phyloP scores from a whole-genome alignment of 129 eudicot genomes.

The Smallanthus sonchifolius region DNA sequence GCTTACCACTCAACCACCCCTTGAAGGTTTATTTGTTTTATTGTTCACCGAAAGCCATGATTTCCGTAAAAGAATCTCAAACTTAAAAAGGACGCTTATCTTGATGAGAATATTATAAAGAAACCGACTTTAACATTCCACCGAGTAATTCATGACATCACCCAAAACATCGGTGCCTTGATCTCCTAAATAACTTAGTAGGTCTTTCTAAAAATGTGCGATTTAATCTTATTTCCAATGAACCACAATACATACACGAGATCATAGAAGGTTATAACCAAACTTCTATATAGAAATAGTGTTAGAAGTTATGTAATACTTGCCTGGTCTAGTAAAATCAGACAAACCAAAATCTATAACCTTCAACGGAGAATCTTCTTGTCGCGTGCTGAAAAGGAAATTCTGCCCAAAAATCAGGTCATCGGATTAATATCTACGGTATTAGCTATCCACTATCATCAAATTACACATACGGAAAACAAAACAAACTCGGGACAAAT shows the following conservation, averaged over 20 bases:
- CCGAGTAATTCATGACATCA: neutral
- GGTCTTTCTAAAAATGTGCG: neutral
- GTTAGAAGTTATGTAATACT: conserved; percentile 3
- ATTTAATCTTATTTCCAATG: neutral
- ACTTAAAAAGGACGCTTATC: neutral
- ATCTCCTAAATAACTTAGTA: neutral
- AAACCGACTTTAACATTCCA: neutral
- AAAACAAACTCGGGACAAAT: neutral
- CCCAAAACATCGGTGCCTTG: neutral
- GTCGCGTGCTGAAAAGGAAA: conserved; percentile 83
- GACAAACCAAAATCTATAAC: conserved; percentile 95
- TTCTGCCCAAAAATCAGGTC: conserved; percentile 54
- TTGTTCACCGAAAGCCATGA: neutral
- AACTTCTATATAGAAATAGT: neutral
- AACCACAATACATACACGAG: neutral
- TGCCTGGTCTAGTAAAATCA: conserved; percentile 89
- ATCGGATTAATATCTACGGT: neutral
- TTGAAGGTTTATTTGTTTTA: neutral
- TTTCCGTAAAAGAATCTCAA: neutral
- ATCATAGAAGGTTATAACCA: neutral
- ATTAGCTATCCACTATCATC: neutral
- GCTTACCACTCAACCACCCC: neutral
- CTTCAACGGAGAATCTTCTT: conserved; percentile 79
- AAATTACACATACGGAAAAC: neutral
- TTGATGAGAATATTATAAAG: neutral